These are phyloP conservation scores for Coffea canephora DNA, from an alignment of 257 asterid genomes.

Conservation along the genomic window DNA sequence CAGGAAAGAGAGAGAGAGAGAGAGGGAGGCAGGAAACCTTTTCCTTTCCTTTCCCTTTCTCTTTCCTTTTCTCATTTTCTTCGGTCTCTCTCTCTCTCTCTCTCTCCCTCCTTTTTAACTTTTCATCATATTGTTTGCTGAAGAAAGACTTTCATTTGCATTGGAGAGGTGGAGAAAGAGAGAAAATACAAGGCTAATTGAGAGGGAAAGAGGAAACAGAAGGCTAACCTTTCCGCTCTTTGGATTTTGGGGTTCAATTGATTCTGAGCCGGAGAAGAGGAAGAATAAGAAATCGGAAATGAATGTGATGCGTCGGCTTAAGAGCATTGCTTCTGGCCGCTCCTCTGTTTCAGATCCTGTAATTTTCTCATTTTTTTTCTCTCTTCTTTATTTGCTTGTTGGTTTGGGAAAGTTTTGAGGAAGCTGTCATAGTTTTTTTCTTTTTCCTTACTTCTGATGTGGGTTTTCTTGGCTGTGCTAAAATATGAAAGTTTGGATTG, in stretches of 20 bases:
- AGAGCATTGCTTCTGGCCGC: constrained; percentile 97
- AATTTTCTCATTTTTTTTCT: constrained; percentile 28
- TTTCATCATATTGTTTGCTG: constrained; percentile 13
- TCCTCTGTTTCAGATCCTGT: constrained; percentile 95
- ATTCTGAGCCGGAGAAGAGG: not conserved
- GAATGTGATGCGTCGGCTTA: constrained; percentile 95
- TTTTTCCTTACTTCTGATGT: not conserved
- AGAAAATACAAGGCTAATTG: not conserved
- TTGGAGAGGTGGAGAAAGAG: constrained; percentile 3
- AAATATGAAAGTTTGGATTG: not conserved
- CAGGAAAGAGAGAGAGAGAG: not conserved
- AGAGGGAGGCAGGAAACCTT: constrained; percentile 1
- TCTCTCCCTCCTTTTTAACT: not conserved
- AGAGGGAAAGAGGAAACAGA: not conserved
- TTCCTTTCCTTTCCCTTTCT: not conserved
- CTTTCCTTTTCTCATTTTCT: not conserved
- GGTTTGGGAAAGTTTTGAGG: not conserved
- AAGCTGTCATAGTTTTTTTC: not conserved
- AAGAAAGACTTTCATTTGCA: constrained; percentile 4
- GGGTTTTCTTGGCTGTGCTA: not conserved
- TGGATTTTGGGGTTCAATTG: constrained; percentile 7
- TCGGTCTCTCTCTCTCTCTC: not conserved
- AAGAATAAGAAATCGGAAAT: constrained; percentile 27
- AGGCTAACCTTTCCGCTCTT: constrained; percentile 9
- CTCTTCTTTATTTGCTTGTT: not conserved